A percentile compares a stretch with the other conserved stretches of the same genome.
These are phyloP conservation scores for Blastobotrys apis DNA, from an alignment of 1,139 yeast genomes.

Conservation along the genomic window DNA sequence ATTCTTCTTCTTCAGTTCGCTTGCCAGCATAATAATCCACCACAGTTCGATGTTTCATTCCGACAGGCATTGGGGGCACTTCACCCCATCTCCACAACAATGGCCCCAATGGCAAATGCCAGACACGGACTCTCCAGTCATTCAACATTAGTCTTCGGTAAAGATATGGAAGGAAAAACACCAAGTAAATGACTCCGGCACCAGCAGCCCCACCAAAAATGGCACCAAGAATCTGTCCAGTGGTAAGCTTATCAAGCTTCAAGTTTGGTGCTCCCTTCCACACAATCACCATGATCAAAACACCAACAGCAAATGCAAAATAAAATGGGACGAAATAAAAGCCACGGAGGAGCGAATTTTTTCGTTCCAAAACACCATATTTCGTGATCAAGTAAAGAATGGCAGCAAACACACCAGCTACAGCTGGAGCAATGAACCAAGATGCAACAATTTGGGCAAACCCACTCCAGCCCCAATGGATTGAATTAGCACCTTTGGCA, in stretches of 20 bases:
- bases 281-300: slow-evolving; percentile 44
- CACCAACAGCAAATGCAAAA: slow-evolving; percentile 57
- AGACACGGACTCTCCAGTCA: slow-evolving; percentile 66
- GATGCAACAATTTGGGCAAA: slow-evolving; percentile 72
- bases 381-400: slow-evolving; percentile 57
- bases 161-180: slow-evolving; percentile 60
- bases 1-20: slow-evolving; percentile 9
- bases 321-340: slow-evolving; percentile 55
- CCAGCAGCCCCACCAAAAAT: slow-evolving; percentile 62
- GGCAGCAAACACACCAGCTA: slow-evolving; percentile 63
- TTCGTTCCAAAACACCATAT: slow-evolving; percentile 57
- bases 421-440: slow-evolving; percentile 76
- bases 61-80: slow-evolving; percentile 66
- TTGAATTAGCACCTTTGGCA: slow-evolving; percentile 53
- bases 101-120: slow-evolving; percentile 57
- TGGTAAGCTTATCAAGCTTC: slow-evolving; percentile 19
- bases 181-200: slow-evolving; percentile 48
- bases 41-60: slow-evolving; percentile 39
- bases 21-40: slow-evolving; percentile 60
- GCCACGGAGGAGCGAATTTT: slow-evolving; percentile 51
- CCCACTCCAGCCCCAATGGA: slow-evolving; percentile 66
- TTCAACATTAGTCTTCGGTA: slow-evolving; percentile 55
- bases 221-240: slow-evolving; percentile 28
- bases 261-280: slow-evolving; percentile 22
- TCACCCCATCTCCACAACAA: slow-evolving; percentile 42